A percentile compares a stretch with the other conserved stretches of the same genome.
phyloP scores from a whole-genome alignment of 306 rosid genomes.

The Abrus precatorius region DNA sequence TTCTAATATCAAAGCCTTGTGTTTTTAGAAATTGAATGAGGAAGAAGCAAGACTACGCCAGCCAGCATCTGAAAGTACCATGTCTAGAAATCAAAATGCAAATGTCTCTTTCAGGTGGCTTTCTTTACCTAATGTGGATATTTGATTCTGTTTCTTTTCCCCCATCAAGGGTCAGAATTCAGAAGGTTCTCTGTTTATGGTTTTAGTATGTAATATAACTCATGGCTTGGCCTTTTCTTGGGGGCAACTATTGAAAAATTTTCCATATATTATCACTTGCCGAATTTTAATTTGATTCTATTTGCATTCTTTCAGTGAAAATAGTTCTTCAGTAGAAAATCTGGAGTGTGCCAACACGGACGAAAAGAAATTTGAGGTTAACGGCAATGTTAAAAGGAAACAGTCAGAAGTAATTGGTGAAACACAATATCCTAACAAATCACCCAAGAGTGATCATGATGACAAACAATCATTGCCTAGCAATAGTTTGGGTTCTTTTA shows the following conservation, averaged over 20 bases:
- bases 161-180: not conserved
- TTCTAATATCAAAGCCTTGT: slow-evolving; percentile 52
- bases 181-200: slow-evolving; percentile 2
- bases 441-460: slow-evolving; percentile 60
- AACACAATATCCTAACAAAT: slow-evolving; percentile 59
- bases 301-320: slow-evolving; percentile 64
- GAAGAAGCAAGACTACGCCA: slow-evolving; percentile 59
- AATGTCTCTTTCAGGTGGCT: slow-evolving; percentile 63
- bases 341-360: slow-evolving; percentile 47
- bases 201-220: slow-evolving; percentile 3
- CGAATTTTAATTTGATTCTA: slow-evolving; percentile 9
- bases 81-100: slow-evolving; percentile 60
- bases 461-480: slow-evolving; percentile 48
- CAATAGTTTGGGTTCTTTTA: slow-evolving; percentile 65
- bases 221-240: not conserved
- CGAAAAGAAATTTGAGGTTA: slow-evolving; percentile 41
- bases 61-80: slow-evolving; percentile 58
- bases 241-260: not conserved
- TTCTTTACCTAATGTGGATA: slow-evolving; percentile 22
- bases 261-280: not conserved
- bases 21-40: slow-evolving; percentile 79
- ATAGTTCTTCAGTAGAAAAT: slow-evolving; percentile 56
- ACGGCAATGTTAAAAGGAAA: slow-evolving; percentile 73
- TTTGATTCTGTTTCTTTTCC: not conserved
- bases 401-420: slow-evolving; percentile 60